Evolutionary conservation across 805 yeast species (phyloP).

Genomic region (Candida arabinofermentans): DNA sequence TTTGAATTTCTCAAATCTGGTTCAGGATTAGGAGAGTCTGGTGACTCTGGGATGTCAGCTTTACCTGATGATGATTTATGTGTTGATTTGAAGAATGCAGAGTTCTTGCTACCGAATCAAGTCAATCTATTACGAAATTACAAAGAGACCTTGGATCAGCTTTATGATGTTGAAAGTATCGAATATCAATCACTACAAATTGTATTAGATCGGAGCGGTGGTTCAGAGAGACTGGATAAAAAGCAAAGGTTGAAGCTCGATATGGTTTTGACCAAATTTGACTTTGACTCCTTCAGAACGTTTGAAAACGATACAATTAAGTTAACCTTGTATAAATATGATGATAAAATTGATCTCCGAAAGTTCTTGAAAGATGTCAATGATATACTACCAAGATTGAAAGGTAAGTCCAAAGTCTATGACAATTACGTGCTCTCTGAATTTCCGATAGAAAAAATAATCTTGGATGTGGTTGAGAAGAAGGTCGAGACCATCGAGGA

Average conservation of each 20-base stretch:
- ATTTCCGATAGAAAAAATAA: conserved; percentile 43
- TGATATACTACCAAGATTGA: conserved; percentile 34
- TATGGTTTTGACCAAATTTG: conserved; percentile 1
- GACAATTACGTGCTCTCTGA: conserved; percentile 53
- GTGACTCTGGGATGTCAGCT: conserved; percentile 1
- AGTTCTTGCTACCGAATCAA: conserved; percentile 30
- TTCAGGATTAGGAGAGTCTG: conserved; percentile 23
- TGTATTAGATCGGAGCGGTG: too few species aligned
- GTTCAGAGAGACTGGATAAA: too few species aligned
- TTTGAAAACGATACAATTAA: conserved; percentile 21
- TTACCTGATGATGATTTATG: conserved; percentile 18
- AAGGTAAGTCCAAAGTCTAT: conserved; percentile 38
- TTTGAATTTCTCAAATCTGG: conserved; percentile 43
- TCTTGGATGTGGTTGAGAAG: conserved; percentile 27
- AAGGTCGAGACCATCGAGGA: conserved; percentile 1
- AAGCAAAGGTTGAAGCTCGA: neutral
- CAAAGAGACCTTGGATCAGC: conserved; percentile 13
- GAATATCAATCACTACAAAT: conserved; percentile 7
- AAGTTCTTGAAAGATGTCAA: conserved; percentile 21
- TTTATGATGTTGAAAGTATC: conserved; percentile 13
- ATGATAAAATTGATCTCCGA: conserved; percentile 14
- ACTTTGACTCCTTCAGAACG: conserved; percentile 20
- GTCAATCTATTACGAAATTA: conserved; percentile 17
- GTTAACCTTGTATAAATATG: conserved; percentile 15
- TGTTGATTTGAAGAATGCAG: conserved; percentile 19